Evolutionary conservation across 495 filamentous ascomycete genomes (phyloP), one percentile per base, ranked within the genome.

Genomic region (Oidiodendron maius): DNA sequence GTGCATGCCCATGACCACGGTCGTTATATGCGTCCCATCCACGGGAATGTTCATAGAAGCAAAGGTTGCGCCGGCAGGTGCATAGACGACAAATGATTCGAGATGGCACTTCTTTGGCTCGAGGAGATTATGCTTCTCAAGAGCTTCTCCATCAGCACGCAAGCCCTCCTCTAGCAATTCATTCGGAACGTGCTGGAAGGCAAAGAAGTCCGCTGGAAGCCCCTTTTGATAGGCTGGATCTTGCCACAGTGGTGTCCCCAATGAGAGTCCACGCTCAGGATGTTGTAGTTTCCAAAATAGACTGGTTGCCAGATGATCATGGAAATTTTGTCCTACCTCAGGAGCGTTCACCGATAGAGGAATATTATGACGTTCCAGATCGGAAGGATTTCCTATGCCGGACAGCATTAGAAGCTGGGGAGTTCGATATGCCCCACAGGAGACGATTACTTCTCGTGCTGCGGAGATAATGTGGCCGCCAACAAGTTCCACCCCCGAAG

Each of bases 291-390:
- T 67, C 66, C 63, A 75, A 44, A 53, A 62, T 48, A 59, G 52
- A 58, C 49, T 48, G 6, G 48, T 1, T 3, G 21, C n/a, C n/a
- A 64, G 51, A 41, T 81, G 78, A 59, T 82, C 77, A 50, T 80
- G 76, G 69, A 81, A 77, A 61, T 82, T 80, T 17, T 74, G 66
- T 47, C 78, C 78, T 41, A 81, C 74, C 34, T 75, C 74, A 0
- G 75, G 74, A 21, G 77, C 67, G 50, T 81, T 69, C 24, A 81
- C 68, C 9, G 74, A 42, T 15, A 70, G 74, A 62, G 71, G 57
- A 41, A 82, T 70, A 18, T 75, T 76, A 35, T 63, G 71, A 21
- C 67, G 66, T 42, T 55, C 44, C 0, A 74, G 60, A 10, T 68
- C 53, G n/a, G 61, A 18, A 15, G 39, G 15, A 38, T 34, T 20